These are phyloP conservation scores for Talaromyces piceae DNA, from an alignment of 2,329 filamentous ascomycete genomes.

Conservation along the genomic window DNA sequence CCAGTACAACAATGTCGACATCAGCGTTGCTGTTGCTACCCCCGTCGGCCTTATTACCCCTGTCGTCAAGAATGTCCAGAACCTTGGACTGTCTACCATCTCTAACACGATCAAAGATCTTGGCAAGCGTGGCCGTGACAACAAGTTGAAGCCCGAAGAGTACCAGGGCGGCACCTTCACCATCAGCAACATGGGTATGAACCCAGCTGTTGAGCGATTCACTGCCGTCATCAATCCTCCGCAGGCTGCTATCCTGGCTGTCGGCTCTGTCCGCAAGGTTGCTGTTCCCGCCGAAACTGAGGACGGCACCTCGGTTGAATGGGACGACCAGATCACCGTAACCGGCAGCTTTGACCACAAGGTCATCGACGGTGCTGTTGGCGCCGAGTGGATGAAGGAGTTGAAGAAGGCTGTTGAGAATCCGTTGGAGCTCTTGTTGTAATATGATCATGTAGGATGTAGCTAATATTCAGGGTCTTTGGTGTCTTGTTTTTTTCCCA, in stretches of 20 bases:
- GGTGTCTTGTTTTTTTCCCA: not conserved
- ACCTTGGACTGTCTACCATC: constrained; percentile 80
- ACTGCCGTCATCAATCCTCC: constrained; percentile 99
- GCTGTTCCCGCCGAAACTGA: constrained; percentile 78
- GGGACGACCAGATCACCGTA: constrained; percentile 95
- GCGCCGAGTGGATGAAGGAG: constrained; percentile 92
- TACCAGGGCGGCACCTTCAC: constrained; percentile 99
- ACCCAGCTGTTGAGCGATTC: constrained; percentile 89
- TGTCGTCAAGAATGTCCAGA: constrained; percentile 84
- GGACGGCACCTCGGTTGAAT: constrained; percentile 73
- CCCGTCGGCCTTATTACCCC: constrained; percentile 93
- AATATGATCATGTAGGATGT: constrained; percentile 28
- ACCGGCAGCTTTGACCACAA: constrained; percentile 98
- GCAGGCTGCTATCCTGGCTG: constrained; percentile 88
- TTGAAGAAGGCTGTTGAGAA: constrained; percentile 98
- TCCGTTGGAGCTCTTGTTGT: constrained; percentile 89
- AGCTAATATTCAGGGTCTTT: constrained; percentile 3
- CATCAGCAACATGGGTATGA: constrained; percentile 99
- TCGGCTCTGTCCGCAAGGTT: constrained; percentile 93
- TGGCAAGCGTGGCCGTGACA: constrained; percentile 88
- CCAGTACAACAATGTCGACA: constrained; percentile 86
- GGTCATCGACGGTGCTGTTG: constrained; percentile 92
- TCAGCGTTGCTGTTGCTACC: constrained; percentile 92
- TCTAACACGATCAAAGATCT: constrained; percentile 89
- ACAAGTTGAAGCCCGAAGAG: constrained; percentile 98